Evolutionary conservation across 208 protist species (phyloP), one percentile per base, ranked within the genome.

Genomic region (Giardia muris): DNA sequence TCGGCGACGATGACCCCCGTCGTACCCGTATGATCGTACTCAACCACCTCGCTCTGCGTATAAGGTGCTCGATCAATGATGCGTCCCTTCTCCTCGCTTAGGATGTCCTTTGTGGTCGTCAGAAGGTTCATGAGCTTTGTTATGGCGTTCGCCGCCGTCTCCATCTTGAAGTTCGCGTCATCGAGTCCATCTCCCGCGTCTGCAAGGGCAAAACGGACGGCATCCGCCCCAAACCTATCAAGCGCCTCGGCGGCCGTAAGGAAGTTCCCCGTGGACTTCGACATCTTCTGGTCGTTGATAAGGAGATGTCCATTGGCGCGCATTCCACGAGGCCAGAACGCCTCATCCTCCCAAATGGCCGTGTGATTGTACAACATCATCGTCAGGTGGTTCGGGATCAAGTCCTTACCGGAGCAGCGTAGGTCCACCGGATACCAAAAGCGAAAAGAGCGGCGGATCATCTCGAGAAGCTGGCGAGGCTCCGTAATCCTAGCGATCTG

Each of bases 301-400:
- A 98, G 94, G 48, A 99, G 96, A 93, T 99, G 97, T n/a, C 98
- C 98, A 94, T 99, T 99, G 93, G 97, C 97, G 94, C 97, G 98
- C 87, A 99, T 96, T 89, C 95, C 94, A 57, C 95, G 92, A 48
- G 98, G 98, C 94, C 95, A 97, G 46, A 92, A 92, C 39, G 94
- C 92, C 30, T 88, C 92, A 0, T 89, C 92, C 67, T 93, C 57
- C 96, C 96, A 99, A 92, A 99, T 97, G n/a, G 98, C 98, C 3
- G 96, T 96, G 95, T 99, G 99, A 93, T 98, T 99, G 96, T 99
- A 99, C 2, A 99, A 93, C 92, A 96, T 99, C 96, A 99, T 98
- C 39, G 97, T 99, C 4, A 99, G 96, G 95, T 99, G 98, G 96
- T 99, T 99, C 89, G 96, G 96, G 76, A 99, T 98, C 30, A 99